A percentile compares a stretch with the other conserved stretches of the same genome.
Conservation (phyloP, 371 early-diverging fungal species). For the Mucor indicus region DNA sequence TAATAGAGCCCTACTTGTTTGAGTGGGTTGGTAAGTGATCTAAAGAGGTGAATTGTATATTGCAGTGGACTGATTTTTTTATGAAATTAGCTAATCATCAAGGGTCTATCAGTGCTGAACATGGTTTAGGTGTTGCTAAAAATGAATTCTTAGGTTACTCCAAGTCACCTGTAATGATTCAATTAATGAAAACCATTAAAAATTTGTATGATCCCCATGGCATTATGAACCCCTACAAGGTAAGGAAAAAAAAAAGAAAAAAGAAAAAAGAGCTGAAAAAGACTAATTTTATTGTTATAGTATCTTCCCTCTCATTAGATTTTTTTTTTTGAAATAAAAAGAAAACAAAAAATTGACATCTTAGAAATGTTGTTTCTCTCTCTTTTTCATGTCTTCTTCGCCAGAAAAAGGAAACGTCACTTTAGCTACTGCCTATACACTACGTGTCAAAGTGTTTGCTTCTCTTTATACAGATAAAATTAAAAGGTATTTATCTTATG, state of each 20-base stretch:
- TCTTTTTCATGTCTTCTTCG: no score
- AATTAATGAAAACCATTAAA: conserved; percentile 76
- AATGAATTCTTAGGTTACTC: conserved; percentile 64
- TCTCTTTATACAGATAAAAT: no score
- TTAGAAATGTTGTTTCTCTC: no score
- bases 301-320: no score
- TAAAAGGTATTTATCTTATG: no score
- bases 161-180: conserved; percentile 61
- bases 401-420: no score
- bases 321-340: no score
- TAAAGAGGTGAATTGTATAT: not conserved
- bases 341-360: no score
- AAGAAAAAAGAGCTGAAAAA: no score
- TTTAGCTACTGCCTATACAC: no score
- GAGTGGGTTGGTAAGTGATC: conserved; percentile 74
- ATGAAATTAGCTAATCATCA: conserved; percentile 55
- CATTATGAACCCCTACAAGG: conserved; percentile 87
- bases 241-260: conserved; percentile 1
- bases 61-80: not conserved
- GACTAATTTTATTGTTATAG: no score
- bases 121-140: conserved; percentile 77
- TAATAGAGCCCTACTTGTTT: conserved; percentile 93
- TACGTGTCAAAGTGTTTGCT: no score
- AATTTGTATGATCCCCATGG: conserved; percentile 77
- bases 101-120: conserved; percentile 83